Conservation (phyloP, 805 yeast genomes). For the Schwanniomyces occidentalis region DNA sequence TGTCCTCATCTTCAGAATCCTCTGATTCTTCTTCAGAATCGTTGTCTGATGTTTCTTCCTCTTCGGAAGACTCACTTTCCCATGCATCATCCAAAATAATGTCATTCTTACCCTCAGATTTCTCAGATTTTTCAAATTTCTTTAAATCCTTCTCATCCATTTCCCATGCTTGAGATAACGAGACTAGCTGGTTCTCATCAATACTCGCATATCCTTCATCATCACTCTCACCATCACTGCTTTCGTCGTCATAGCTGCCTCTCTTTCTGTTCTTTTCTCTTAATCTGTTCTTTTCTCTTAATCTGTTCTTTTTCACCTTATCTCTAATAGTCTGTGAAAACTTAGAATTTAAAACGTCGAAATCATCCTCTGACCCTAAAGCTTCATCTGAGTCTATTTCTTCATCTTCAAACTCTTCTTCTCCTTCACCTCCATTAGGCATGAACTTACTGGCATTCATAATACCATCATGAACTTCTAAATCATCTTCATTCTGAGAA, state of each 20-base stretch:
- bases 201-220: slow-evolving; percentile 71
- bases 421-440: slow-evolving; percentile 23
- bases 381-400: slow-evolving; percentile 88
- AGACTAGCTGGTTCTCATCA: slow-evolving; percentile 72
- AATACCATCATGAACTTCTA: slow-evolving; percentile 35
- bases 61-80: slow-evolving; percentile 25
- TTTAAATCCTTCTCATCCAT: slow-evolving; percentile 60
- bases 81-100: slow-evolving; percentile 30
- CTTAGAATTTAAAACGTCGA: slow-evolving; percentile 60
- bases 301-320: slow-evolving; percentile 38
- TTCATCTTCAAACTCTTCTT: slow-evolving; percentile 51
- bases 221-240: slow-evolving; percentile 33
- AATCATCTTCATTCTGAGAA: slow-evolving; percentile 23
- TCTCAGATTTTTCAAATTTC: slow-evolving; percentile 21
- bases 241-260: slow-evolving; percentile 28
- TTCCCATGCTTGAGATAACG: slow-evolving; percentile 90
- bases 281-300: slow-evolving; percentile 27
- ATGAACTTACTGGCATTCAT: slow-evolving; percentile 42
- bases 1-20: slow-evolving; percentile 25
- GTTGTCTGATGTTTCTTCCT: slow-evolving; percentile 16
- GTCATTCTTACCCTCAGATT: slow-evolving; percentile 18
- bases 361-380: slow-evolving; percentile 76
- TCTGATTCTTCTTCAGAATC: slow-evolving; percentile 25
- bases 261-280: slow-evolving; percentile 26
- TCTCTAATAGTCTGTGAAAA: slow-evolving; percentile 71